These are phyloP conservation scores for Cercospora citrullina DNA, from an alignment of 2,329 filamentous ascomycete genomes.

Conservation along the genomic window DNA sequence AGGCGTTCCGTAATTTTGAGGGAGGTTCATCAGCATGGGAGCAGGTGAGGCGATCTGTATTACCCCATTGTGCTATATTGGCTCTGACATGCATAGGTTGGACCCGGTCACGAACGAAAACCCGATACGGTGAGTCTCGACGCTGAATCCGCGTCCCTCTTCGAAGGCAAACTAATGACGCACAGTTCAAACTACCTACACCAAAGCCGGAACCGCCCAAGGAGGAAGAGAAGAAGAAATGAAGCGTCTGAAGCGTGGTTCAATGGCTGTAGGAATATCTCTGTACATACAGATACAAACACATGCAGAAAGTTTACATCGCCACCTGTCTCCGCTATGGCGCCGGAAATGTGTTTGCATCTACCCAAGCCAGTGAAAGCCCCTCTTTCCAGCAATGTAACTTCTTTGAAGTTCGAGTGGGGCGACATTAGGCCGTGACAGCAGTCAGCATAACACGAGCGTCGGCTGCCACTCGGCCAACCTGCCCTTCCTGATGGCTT, in stretches of 20 bases:
- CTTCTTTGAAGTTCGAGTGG: not conserved
- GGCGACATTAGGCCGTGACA: not conserved
- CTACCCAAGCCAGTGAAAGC: not conserved
- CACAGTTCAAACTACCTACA: conserved; percentile 85
- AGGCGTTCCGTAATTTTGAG: conserved; percentile 98
- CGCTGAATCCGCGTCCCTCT: not conserved
- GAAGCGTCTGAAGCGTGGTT: not conserved
- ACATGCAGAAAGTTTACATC: not conserved
- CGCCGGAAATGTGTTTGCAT: not conserved
- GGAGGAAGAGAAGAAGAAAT: conserved; percentile 80
- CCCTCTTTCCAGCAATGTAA: not conserved
- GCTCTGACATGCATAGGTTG: conserved; percentile 53
- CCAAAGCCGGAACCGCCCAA: conserved; percentile 92
- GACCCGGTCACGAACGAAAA: conserved; percentile 71
- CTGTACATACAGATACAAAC: conserved; percentile 19
- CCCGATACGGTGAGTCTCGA: conserved; percentile 61
- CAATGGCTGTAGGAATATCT: conserved; percentile 18
- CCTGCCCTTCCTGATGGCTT: not conserved
- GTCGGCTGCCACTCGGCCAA: conserved; percentile 1
- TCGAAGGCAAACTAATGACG: not conserved
- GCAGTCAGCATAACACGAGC: not conserved
- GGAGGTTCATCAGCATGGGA: conserved; percentile 54
- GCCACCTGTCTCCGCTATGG: not conserved
- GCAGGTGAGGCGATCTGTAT: not conserved
- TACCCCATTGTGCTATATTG: not conserved